Evolutionary conservation across 768 basidiomycete genomes (phyloP), one percentile per base, ranked within the genome.

Genomic region (Roridomyces roridus): DNA sequence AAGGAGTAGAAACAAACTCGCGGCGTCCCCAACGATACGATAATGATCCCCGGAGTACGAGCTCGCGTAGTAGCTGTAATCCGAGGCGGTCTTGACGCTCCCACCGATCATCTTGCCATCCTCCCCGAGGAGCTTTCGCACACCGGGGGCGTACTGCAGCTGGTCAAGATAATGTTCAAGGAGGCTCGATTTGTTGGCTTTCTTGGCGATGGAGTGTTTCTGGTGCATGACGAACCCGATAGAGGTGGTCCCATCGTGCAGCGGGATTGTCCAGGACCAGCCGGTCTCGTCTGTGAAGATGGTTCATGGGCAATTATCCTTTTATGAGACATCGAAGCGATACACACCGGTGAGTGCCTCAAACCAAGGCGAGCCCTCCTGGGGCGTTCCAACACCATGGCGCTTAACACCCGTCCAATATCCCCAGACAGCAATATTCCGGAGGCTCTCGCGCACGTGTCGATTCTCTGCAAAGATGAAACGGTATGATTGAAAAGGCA

Each of bases 251-350:
- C 77, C 80, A 52, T 83, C 72, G 58, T 81, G 80, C n/a, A 84
- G 70, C 21, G 83, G 82, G 41, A 85, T 84, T 26, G 74, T 75
- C 83, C 84, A 85, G 24, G 75, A 72, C 84, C 83, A 85, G 8
- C 83, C 83, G 15, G 77, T 73, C 59, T 80, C 77, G 57, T 85
- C 83, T 82, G 44, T 9, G 15, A 17, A 24, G 20, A 17, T 20
- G 29, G 25, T n/a, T 14, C 23, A 36, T n/a, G n/a, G n/a, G n/a
- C 10, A 39, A 9, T 26, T n/a, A 29, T 18, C n/a, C 44, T 42
- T 42, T 21, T 18, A 47, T n/a, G 21, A 20, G 6, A 28, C n/a
- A n/a, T n/a, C n/a, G n/a, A 11, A 37, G 15, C 44, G 10, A 15
- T 18, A 25, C 56, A 4, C 14, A 66, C 61, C 59, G 7, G 57